phyloP scores from a whole-genome alignment of 768 basidiomycete genomes.

The Butyriboletus loyo region DNA sequence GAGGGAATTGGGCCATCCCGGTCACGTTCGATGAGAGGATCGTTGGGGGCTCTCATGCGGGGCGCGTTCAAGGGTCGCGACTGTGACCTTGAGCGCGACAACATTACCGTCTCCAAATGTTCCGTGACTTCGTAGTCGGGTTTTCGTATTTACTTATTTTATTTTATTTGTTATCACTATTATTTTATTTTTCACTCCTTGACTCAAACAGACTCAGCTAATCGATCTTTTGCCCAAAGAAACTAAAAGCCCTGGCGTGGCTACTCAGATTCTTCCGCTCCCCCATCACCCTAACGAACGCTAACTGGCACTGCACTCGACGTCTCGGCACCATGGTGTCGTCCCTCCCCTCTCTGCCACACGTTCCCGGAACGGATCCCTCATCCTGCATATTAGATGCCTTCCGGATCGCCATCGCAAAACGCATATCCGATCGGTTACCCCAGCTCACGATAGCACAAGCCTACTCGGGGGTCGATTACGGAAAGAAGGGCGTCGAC shows the following conservation, averaged over 20 bases:
- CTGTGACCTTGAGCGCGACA: conserved; percentile 29
- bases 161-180: not conserved
- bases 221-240: not conserved
- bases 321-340: conserved; percentile 28
- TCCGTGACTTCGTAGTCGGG: not conserved
- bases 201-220: not conserved
- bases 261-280: conserved; percentile 3
- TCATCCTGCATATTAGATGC: conserved; percentile 66
- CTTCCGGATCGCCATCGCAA: conserved; percentile 80
- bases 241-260: conserved; percentile 4
- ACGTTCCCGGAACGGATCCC: conserved; percentile 53
- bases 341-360: conserved; percentile 38
- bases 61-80: conserved; percentile 1
- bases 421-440: conserved; percentile 62
- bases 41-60: conserved; percentile 21
- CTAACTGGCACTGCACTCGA: not conserved
- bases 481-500: conserved; percentile 91
- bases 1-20: conserved; percentile 25
- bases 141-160: not conserved
- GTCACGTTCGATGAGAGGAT: conserved; percentile 17
- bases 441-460: conserved; percentile 67
- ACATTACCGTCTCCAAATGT: not conserved
- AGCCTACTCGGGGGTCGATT: conserved; percentile 82
- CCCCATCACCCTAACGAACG: not conserved
- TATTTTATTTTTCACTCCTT: not conserved